Base-by-base conservation (phyloP, 495 filamentous ascomycete species). In the Penicillium atrosanguineum region DNA sequence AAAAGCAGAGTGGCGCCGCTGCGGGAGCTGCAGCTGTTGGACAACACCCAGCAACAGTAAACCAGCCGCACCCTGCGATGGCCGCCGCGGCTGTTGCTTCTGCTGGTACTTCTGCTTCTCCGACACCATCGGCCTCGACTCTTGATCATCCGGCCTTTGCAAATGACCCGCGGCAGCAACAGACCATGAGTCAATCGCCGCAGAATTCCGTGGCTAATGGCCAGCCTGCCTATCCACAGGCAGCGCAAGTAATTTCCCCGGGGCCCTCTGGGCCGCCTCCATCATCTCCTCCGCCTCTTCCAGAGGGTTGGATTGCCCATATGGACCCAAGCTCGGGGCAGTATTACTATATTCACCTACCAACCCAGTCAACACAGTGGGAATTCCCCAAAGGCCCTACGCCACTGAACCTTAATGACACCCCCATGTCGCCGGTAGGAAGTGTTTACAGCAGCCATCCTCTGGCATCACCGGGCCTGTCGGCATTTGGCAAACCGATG, bases 231-330 rank as follows among this genome's bases (percentile, higher is more conserved):
- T 58, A 69, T 37, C 78, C 75, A 60, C 64, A 62, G 43, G 54
- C 44, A 14, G 26, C 47, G 14, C 55, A 61, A 9, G 48, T 62
- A 7, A 42, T 71, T 25, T 73, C 78, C 19, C 76, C 83, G n/a
- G 74, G 76, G 4, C 74, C 84, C 4, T 69, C 78, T 12, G 81
- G 79, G 6, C 75, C 85, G 31, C 84, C 87, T 9, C 89, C 89
- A 25, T 80, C 85, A 25, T 90, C 88, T 23, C 94, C 92, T 9
- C 95, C 94, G 7, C 94, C 92, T 12, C 79, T 98, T 11, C 94
- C 94, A 14, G 95, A 97, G 66, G 94, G 95, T 9, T 98, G 94
- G 94, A 97, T 97, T 66, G 92, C 95, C 12, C 95, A 97, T 63
- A 78, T 97, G 7, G 94, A 98, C 64, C 87, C 88, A 38, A 96